Percentiles rank a stretch among this genome's conserved stretches.
Conservation (phyloP, 371 early-diverging fungal species). For the Zopfochytrium polystomum region DNA sequence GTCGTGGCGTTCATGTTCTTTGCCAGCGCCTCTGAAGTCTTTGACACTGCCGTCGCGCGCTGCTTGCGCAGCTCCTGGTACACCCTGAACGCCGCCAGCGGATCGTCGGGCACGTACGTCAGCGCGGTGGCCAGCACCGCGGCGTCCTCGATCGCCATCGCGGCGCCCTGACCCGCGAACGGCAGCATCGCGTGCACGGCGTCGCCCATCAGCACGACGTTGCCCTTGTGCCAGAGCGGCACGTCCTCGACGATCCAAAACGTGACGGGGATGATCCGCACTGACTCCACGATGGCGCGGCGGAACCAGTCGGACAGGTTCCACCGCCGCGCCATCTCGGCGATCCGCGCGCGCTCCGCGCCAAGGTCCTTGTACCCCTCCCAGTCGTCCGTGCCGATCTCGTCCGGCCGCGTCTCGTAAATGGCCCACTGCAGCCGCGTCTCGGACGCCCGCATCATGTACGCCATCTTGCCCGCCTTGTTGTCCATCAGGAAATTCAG, state of each 20-base stretch:
- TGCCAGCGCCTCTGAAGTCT: neutral
- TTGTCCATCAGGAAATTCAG: neutral
- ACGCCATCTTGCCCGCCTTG: neutral
- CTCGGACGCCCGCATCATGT: neutral
- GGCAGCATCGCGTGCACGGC: conserved; percentile 30
- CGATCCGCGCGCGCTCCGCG: neutral
- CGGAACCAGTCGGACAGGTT: neutral
- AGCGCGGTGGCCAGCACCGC: conserved; percentile 7
- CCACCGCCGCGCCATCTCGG: neutral
- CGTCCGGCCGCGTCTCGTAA: neutral
- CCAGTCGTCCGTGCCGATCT: neutral
- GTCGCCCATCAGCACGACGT: conserved; percentile 9
- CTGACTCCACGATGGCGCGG: neutral
- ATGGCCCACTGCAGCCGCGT: neutral
- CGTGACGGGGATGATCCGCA: neutral
- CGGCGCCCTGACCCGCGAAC: conserved; percentile 28
- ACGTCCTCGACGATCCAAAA: neutral
- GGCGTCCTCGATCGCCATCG: conserved; percentile 24
- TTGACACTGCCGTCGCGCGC: neutral
- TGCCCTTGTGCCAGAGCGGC: neutral
- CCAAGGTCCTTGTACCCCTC: neutral
- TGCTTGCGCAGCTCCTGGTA: neutral
- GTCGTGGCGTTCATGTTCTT: neutral
- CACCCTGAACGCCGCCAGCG: neutral
- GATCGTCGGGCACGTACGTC: neutral